Percentiles rank a stretch among this genome's conserved stretches.
phyloP scores from a whole-genome alignment of 768 basidiomycete genomes.

The Leccinum rimulosum region DNA sequence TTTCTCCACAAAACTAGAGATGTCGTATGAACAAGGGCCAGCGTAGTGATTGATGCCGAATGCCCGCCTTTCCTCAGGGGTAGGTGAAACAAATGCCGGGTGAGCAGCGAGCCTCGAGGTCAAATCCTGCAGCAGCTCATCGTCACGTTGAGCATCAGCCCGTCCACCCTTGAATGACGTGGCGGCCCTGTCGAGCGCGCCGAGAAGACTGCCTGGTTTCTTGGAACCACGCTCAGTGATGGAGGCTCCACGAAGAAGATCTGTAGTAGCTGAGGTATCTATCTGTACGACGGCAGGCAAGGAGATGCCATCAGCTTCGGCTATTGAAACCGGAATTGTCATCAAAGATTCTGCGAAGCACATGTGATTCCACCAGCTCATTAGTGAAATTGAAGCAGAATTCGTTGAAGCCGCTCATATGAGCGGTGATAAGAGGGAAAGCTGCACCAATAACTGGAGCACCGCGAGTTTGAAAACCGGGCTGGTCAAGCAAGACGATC shows the following conservation, averaged over 20 bases:
- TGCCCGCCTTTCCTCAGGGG: constrained; percentile 8
- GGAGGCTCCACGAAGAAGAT: constrained; percentile 56
- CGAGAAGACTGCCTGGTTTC: constrained; percentile 60
- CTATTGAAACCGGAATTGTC: constrained; percentile 45
- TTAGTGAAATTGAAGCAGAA: constrained; percentile 59
- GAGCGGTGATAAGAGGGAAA: constrained; percentile 53
- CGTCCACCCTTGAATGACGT: constrained; percentile 51
- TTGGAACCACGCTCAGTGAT: constrained; percentile 43
- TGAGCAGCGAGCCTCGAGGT: constrained; percentile 45
- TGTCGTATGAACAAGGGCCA: constrained; percentile 53
- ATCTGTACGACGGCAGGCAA: constrained; percentile 47
- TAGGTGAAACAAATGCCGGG: constrained; percentile 47
- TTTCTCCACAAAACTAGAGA: constrained; percentile 46
- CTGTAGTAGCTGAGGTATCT: constrained; percentile 55
- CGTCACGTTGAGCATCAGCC: constrained; percentile 44
- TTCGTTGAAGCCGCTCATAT: constrained; percentile 59
- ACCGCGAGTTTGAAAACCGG: constrained; percentile 57
- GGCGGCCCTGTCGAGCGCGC: constrained; percentile 50
- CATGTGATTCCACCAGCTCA: constrained; percentile 58
- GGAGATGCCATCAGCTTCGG: constrained; percentile 50
- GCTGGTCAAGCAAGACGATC: constrained; percentile 52
- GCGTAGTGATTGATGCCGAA: constrained; percentile 66
- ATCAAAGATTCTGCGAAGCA: constrained; percentile 52
- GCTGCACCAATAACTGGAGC: constrained; percentile 37
- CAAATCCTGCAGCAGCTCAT: constrained; percentile 51